Evolutionary conservation across 306 rosid species (phyloP).

Genomic region (Malus sylvestris): DNA sequence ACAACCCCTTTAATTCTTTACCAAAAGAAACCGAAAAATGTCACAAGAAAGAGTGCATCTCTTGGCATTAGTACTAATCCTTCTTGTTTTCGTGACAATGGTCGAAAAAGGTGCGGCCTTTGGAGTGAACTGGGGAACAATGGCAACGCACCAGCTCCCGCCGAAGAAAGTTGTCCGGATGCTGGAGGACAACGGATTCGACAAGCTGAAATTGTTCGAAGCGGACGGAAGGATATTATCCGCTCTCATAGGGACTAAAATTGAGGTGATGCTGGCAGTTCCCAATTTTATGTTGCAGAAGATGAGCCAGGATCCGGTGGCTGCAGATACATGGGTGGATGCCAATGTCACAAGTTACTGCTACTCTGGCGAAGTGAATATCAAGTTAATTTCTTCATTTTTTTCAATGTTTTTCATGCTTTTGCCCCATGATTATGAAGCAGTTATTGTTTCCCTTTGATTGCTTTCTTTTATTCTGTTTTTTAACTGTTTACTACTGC

Average conservation of each 20-base stretch:
- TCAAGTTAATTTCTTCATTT: constrained; percentile 61
- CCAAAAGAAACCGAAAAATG: constrained; percentile 26
- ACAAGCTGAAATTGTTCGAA: constrained; percentile 70
- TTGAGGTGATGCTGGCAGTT: constrained; percentile 82
- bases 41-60: constrained; percentile 22
- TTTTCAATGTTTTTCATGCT: neutral
- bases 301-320: constrained; percentile 45
- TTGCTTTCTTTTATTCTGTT: neutral
- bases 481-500: neutral
- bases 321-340: constrained; percentile 83
- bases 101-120: constrained; percentile 26
- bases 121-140: constrained; percentile 97
- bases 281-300: constrained; percentile 70
- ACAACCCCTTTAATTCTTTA: constrained; percentile 1
- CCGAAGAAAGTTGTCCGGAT: constrained; percentile 58
- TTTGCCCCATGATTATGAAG: neutral
- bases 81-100: constrained; percentile 29
- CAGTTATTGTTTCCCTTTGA: neutral
- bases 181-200: constrained; percentile 69
- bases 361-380: constrained; percentile 71
- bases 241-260: constrained; percentile 63
- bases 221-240: constrained; percentile 71
- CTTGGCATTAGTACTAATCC: constrained; percentile 9
- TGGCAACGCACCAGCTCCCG: constrained; percentile 67
- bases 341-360: constrained; percentile 69